Conservation (phyloP, 371 early-diverging fungal species). For the Rhizopus microsporus region DNA sequence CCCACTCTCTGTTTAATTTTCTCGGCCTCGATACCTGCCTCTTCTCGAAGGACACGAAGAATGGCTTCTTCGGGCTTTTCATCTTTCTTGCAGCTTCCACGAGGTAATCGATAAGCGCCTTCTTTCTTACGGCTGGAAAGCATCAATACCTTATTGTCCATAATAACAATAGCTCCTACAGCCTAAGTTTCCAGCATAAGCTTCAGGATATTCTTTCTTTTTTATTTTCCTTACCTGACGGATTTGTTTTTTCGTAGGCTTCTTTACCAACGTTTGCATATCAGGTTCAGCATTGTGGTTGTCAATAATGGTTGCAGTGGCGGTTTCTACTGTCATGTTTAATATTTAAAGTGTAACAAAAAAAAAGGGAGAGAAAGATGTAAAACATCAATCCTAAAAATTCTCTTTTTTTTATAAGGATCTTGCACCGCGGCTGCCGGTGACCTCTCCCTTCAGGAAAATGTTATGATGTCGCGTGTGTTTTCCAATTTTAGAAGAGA, state of each 20-base stretch:
- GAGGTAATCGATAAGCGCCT: slow-evolving; percentile 38
- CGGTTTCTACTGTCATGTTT: slow-evolving; percentile 4
- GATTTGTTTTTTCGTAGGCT: slow-evolving; percentile 20
- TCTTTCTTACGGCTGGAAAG: slow-evolving; percentile 44
- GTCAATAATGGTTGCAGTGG: slow-evolving; percentile 3
- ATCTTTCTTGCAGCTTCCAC: slow-evolving; percentile 34
- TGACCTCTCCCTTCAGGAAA: background rate
- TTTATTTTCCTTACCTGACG: slow-evolving; percentile 21
- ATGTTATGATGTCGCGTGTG: slow-evolving; percentile 1
- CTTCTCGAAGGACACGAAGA: slow-evolving; percentile 37
- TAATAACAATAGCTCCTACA: slow-evolving; percentile 39
- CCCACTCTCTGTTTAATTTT: slow-evolving; percentile 29
- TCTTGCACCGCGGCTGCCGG: slow-evolving; percentile 1
- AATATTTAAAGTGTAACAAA: background rate
- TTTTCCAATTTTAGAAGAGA: slow-evolving; percentile 1
- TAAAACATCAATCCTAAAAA: background rate
- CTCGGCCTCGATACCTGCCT: slow-evolving; percentile 33
- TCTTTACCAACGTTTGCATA: slow-evolving; percentile 15
- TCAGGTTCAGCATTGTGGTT: background rate
- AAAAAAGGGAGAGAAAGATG: slow-evolving; percentile 4
- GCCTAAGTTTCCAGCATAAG: slow-evolving; percentile 17
- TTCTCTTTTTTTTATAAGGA: slow-evolving; percentile 9
- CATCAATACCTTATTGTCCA: slow-evolving; percentile 34
- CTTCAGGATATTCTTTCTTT: background rate
- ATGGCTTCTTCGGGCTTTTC: slow-evolving; percentile 35